Evolutionary conservation across 129 eudicot genomes (phyloP), one percentile per base, ranked within the genome.

Genomic region (Helianthus annuus): DNA sequence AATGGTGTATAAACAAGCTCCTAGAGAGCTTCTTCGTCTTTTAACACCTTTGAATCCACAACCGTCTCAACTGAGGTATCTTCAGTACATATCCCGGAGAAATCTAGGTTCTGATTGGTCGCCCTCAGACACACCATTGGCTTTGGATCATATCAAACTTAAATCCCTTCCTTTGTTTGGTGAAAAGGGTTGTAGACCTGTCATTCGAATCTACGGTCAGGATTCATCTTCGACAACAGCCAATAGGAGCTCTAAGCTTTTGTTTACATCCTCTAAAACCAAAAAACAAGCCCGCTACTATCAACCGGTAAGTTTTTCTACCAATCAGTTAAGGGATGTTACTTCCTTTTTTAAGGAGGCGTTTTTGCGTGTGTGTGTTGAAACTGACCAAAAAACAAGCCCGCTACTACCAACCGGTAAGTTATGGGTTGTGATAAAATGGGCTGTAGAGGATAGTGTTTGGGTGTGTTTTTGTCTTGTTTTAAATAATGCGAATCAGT

Each of bases 61-160:
- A 64, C 97, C 97, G 52, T 95, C 99, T 22, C 99, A 95, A 38
- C 76, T 86, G 68, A 82, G 99, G 78, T 95, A 95, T 79, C 99
- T 95, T 73, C 97, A 91, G 78, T 95, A 95, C 82, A 82, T 95
- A 53, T 82, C 94, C 58, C 78, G 93, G 65, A 83, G 97, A 81
- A 91, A 85, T 85, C 57, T 91, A 52, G 93, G 85, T 72, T 86
- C 86, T n/a, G 95, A 87, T 67, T 95, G 99, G 99, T 95, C 96
- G 4, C 96, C 96, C 24, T 70, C 89, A 69, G 97, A 91, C 74
- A 83, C 91, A 12, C 95, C 91, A 17, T 80, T 95, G 56, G 85
- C 89, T 68, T 70, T 95, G 81, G 95, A 91, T 59, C 83, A 88
- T 57, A 81, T 95, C 44, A 88, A 84, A 68, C 86, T 95, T 55